Evolutionary conservation across 176 grass and related monocot species (phyloP).

Genomic region (Paspalum notatum): DNA sequence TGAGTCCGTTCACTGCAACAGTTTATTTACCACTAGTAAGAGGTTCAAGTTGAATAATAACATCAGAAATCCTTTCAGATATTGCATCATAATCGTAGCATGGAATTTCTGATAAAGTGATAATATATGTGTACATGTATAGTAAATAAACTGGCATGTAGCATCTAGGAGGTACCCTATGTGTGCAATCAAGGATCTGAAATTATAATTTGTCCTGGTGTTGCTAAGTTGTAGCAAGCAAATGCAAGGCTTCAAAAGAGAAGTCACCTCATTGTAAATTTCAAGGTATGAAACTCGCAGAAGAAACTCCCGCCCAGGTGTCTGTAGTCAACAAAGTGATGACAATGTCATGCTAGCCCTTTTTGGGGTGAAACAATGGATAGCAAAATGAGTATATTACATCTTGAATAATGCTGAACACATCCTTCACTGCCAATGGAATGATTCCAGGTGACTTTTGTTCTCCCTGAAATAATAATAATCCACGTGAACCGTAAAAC

Average conservation of each 20-base stretch:
- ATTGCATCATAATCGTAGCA: slow-evolving; percentile 27
- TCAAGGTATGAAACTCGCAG: slow-evolving; percentile 98
- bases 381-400: slow-evolving; percentile 52
- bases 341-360: slow-evolving; percentile 36
- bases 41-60: slow-evolving; percentile 21
- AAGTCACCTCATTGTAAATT: slow-evolving; percentile 98
- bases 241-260: slow-evolving; percentile 32
- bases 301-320: slow-evolving; percentile 97
- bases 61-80: slow-evolving; percentile 26
- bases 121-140: slow-evolving; percentile 23
- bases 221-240: slow-evolving; percentile 29
- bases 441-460: slow-evolving; percentile 99
- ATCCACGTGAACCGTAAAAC: slow-evolving; percentile 19
- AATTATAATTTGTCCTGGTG: neutral
- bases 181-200: slow-evolving; percentile 22
- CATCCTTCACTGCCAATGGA: slow-evolving; percentile 96
- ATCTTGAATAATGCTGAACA: slow-evolving; percentile 99
- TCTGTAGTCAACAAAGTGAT: slow-evolving; percentile 59
- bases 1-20: neutral
- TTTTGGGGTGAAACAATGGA: neutral
- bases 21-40: slow-evolving; percentile 23
- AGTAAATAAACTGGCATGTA: slow-evolving; percentile 28
- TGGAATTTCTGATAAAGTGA: slow-evolving; percentile 1
- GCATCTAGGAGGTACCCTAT: neutral
- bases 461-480: slow-evolving; percentile 67